A percentile compares a stretch with the other conserved stretches of the same genome.
Evolutionary conservation across 805 yeast species (phyloP).

Genomic region (Nakazawaea wyomingensis): DNA sequence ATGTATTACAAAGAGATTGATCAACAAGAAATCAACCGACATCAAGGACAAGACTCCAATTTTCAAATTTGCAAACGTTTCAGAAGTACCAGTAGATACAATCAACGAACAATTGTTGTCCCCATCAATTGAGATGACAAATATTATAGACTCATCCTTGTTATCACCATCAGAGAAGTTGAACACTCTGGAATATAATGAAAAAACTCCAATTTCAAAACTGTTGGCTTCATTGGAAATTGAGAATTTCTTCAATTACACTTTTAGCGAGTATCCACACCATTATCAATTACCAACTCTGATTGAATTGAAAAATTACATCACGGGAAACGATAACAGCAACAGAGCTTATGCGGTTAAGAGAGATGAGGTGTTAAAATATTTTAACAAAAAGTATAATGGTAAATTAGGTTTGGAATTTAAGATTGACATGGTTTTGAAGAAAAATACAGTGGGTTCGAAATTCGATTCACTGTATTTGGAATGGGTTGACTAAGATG

Average conservation of each 20-base stretch:
- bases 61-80: conserved; percentile 40
- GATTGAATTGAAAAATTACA: conserved; percentile 53
- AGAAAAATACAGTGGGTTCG: conserved; percentile 47
- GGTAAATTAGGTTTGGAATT: conserved; percentile 56
- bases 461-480: conserved; percentile 34
- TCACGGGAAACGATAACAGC: conserved; percentile 66
- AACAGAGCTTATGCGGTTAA: conserved; percentile 65
- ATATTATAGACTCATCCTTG: conserved; percentile 4
- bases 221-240: conserved; percentile 31
- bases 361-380: conserved; percentile 57
- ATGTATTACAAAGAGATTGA: conserved; percentile 47
- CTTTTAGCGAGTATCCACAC: conserved; percentile 45
- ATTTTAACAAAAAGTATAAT: conserved; percentile 47
- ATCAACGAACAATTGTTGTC: conserved; percentile 45
- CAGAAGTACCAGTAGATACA: conserved; percentile 60
- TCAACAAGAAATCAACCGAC: conserved; percentile 34
- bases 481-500: conserved; percentile 38
- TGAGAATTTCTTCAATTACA: conserved; percentile 32
- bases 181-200: not conserved
- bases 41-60: conserved; percentile 21
- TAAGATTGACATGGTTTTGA: conserved; percentile 57
- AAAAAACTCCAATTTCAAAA: conserved; percentile 1
- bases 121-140: conserved; percentile 24
- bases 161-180: conserved; percentile 12
- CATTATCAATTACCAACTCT: conserved; percentile 80